Percentiles rank a stretch among this genome's conserved stretches.
Evolutionary conservation across 1,139 yeast genomes (phyloP).

Genomic region (Meyerozyma smithsonii): DNA sequence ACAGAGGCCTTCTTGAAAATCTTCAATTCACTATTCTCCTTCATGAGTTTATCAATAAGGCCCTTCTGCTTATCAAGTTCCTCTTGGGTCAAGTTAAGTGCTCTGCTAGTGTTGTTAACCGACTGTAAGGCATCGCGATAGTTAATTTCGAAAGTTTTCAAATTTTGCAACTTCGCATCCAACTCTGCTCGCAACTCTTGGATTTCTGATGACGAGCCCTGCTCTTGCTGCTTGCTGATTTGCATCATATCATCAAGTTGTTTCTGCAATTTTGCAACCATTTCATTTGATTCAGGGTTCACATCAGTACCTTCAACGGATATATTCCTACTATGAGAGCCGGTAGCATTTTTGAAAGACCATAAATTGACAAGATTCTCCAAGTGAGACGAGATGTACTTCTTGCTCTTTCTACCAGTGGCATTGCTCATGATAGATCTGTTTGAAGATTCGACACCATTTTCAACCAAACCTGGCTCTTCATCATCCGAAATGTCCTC

Average conservation of each 20-base stretch:
- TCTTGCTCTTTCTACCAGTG: conserved; percentile 22
- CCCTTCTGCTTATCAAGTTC: conserved; percentile 63
- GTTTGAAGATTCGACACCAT: conserved; percentile 10
- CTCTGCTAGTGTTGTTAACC: conserved; percentile 70
- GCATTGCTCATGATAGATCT: conserved; percentile 27
- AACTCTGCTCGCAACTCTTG: conserved; percentile 34
- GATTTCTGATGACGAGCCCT: conserved; percentile 27
- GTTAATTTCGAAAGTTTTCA: conserved; percentile 46
- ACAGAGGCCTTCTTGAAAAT: conserved; percentile 38
- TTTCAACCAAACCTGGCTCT: conserved; percentile 11
- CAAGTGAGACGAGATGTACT: conserved; percentile 36
- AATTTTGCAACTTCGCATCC: conserved; percentile 23
- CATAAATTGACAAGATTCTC: conserved; percentile 36
- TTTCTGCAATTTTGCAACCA: conserved; percentile 38
- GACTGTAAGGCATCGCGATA: conserved; percentile 69
- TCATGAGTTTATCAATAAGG: conserved; percentile 49
- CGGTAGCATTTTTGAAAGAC: conserved; percentile 15
- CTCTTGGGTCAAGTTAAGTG: conserved; percentile 66
- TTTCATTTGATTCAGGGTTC: conserved; percentile 16
- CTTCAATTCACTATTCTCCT: conserved; percentile 68
- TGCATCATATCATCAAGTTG: conserved; percentile 45
- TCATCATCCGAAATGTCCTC: conserved; percentile 30
- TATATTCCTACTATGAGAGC: conserved; percentile 10
- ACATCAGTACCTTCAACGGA: conserved; percentile 6
- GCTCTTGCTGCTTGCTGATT: conserved; percentile 36